Evolutionary conservation across 2,329 filamentous ascomycete genomes (phyloP).

Genomic region (Dryadomyces quercivorus): DNA sequence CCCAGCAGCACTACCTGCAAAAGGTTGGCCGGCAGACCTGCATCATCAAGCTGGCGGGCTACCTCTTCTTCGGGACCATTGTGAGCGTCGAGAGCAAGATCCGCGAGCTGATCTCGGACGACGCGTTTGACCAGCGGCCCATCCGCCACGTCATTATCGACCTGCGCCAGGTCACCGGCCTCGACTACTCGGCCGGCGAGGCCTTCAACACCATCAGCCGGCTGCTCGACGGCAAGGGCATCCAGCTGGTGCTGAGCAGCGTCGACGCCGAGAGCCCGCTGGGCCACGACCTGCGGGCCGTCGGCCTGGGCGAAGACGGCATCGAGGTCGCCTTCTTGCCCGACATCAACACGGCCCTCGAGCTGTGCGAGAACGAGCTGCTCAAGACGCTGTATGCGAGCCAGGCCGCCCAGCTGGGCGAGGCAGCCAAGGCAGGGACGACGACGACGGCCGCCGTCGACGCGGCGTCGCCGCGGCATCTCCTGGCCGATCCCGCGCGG

Average conservation of each 20-base stretch:
- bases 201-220: slow-evolving; percentile 89
- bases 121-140: slow-evolving; percentile 62
- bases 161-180: slow-evolving; percentile 75
- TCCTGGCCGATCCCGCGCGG: slow-evolving; percentile 24
- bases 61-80: slow-evolving; percentile 97
- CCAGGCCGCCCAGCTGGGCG: slow-evolving; percentile 43
- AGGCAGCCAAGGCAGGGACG: background rate
- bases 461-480: slow-evolving; percentile 22
- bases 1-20: slow-evolving; percentile 76
- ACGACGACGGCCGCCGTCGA: background rate
- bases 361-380: slow-evolving; percentile 90
- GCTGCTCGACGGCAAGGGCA: slow-evolving; percentile 62
- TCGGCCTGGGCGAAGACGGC: slow-evolving; percentile 65
- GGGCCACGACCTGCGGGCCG: slow-evolving; percentile 66
- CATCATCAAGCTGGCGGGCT: slow-evolving; percentile 83
- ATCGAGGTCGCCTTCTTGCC: slow-evolving; percentile 71
- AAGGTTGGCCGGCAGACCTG: slow-evolving; percentile 81
- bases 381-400: slow-evolving; percentile 67
- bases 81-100: slow-evolving; percentile 89
- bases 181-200: slow-evolving; percentile 94
- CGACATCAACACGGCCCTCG: slow-evolving; percentile 83
- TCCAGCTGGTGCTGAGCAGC: slow-evolving; percentile 73
- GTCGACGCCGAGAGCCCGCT: slow-evolving; percentile 65
- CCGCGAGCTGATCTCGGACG: slow-evolving; percentile 67
- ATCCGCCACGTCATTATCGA: slow-evolving; percentile 88